Percentiles rank a stretch among this genome's conserved stretches.
These are phyloP conservation scores for Candida gigantensis DNA, from an alignment of 1,139 yeast genomes.

Conservation along the genomic window DNA sequence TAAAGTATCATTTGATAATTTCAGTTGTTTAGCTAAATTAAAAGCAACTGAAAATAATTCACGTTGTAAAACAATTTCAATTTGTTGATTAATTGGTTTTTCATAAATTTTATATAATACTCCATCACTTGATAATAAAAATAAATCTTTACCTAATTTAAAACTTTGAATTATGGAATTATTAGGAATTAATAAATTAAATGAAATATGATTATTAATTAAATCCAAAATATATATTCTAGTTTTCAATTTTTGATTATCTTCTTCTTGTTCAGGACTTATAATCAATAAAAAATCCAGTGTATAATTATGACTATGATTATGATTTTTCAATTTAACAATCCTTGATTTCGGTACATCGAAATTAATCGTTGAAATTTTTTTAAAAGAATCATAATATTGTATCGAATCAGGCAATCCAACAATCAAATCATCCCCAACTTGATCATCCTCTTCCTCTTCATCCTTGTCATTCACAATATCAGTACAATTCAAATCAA, in stretches of 20 bases:
- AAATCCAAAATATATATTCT: conserved; percentile 68
- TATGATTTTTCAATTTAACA: conserved; percentile 31
- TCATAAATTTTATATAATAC: conserved; percentile 68
- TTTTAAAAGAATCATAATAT: conserved; percentile 56
- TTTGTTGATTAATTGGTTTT: conserved; percentile 62
- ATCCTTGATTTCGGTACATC: conserved; percentile 61
- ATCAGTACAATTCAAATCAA: conserved; percentile 67
- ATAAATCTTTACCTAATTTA: conserved; percentile 50
- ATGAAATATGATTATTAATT: conserved; percentile 67
- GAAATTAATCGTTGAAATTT: conserved; percentile 58
- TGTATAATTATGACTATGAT: no score
- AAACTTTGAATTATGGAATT: conserved; percentile 58
- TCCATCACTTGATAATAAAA: conserved; percentile 74
- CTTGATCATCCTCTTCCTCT: conserved; percentile 27
- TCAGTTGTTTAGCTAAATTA: conserved; percentile 57
- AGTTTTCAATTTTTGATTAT: conserved; percentile 28
- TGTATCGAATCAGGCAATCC: conserved; percentile 54
- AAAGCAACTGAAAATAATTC: conserved; percentile 76
- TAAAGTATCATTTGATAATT: conserved; percentile 38
- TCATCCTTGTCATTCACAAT: conserved; percentile 29
- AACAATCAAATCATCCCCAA: conserved; percentile 46
- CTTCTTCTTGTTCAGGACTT: conserved; percentile 44
- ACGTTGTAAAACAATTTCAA: conserved; percentile 69
- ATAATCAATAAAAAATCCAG: conserved; percentile 58
- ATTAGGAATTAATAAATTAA: conserved; percentile 66